Evolutionary conservation across 768 basidiomycete genomes (phyloP), one percentile per base, ranked within the genome.

Genomic region (Leccinum variicolor): DNA sequence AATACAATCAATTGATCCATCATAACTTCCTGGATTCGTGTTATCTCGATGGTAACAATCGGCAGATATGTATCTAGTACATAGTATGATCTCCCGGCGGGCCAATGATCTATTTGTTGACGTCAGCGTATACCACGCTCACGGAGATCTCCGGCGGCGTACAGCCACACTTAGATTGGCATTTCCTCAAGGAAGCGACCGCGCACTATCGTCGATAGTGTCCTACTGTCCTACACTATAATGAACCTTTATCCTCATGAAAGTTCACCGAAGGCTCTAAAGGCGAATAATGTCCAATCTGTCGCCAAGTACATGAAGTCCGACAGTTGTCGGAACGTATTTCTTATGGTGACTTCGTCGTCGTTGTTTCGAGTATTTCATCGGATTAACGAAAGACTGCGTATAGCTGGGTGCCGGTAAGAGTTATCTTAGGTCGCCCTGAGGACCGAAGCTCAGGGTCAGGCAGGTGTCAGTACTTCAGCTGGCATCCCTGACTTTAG

Each of bases 401-500:
- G 45, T 34, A 39, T 61, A 90, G 87, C 68, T 89, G 21, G 88
- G 88, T 43, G 87, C 88, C 58, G 87, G 87, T 87, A 64, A 62
- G 79, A 62, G 36, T 50, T 47, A 53, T 26, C 43, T 34, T 21
- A 36, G 28, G 17, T 33, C 17, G 8, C 13, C 29, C 9, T 14
- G 26, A 1, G 19, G 47, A 25, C 17, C 13, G 33, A 52, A 31
- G 56, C 48, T 59, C 25, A 68, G 5, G 52, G 29, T 36, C 17
- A 17, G 15, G 17, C 60, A 86, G 89, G 90, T 17, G 80, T 91
- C 50, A 89, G 86, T 60, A 92, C 90, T 6, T 79, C 87, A 28
- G 90, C 90, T 54, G 90, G 90, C 6, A 93, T 92, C 26, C 94
- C 94, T 13, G 93, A 97, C 72, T 97, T 95, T 70, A 77, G 94